Conservation (phyloP, 164 flowering plant genomes). For the Echeveria elegans region DNA sequence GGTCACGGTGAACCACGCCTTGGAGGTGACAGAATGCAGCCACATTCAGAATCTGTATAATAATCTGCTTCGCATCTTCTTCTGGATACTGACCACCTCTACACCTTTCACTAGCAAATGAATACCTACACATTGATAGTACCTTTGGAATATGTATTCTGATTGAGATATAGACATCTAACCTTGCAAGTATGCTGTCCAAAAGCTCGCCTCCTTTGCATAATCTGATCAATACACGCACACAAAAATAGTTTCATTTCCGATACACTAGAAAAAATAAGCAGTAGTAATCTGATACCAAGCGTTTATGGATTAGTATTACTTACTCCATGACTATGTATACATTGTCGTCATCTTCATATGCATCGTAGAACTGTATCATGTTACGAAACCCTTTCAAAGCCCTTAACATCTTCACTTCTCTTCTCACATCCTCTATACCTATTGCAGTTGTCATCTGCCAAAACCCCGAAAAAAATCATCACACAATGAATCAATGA, state of each 20-base stretch:
- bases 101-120: background rate
- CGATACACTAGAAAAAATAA: background rate
- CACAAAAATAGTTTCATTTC: no score
- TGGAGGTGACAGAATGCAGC: slow-evolving; percentile 15
- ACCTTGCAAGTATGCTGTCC: slow-evolving; percentile 18
- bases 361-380: slow-evolving; percentile 11
- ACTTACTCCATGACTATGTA: slow-evolving; percentile 15
- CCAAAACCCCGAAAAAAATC: background rate
- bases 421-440: slow-evolving; percentile 14
- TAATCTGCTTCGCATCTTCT: slow-evolving; percentile 23
- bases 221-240: slow-evolving; percentile 11
- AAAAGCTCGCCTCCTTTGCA: slow-evolving; percentile 20
- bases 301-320: no score
- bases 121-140: background rate
- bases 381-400: slow-evolving; percentile 10
- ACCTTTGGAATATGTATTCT: background rate
- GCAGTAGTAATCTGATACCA: background rate
- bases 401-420: slow-evolving; percentile 13
- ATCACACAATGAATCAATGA: background rate
- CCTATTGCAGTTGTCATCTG: slow-evolving; percentile 13
- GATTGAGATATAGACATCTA: background rate
- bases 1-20: slow-evolving; percentile 25
- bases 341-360: slow-evolving; percentile 12
- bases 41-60: slow-evolving; percentile 22
- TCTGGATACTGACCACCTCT: slow-evolving; percentile 26